Percentiles rank a stretch among this genome's conserved stretches.
phyloP scores from a whole-genome alignment of 768 basidiomycete genomes.

The Guyanaporus albipodus region DNA sequence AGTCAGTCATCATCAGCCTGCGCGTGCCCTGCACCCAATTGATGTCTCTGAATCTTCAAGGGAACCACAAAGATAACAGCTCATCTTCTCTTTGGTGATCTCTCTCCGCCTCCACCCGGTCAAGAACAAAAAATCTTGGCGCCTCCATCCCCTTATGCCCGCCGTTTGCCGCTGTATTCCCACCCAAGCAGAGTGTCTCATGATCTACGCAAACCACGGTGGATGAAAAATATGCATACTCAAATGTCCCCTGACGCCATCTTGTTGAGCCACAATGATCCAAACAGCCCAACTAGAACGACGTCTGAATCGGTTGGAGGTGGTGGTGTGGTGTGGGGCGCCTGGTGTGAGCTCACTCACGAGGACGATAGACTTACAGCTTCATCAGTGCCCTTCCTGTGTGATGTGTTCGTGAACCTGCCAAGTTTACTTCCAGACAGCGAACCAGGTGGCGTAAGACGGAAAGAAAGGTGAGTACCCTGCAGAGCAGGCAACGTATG shows the following conservation, averaged over 20 bases:
- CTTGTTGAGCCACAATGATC: constrained; percentile 38
- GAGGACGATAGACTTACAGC: constrained; percentile 44
- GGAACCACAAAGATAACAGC: constrained; percentile 43
- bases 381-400: constrained; percentile 52
- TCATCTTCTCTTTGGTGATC: constrained; percentile 55
- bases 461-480: constrained; percentile 12
- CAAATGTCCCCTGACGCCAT: constrained; percentile 39
- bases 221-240: constrained; percentile 36
- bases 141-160: constrained; percentile 55
- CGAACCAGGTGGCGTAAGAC: constrained; percentile 33
- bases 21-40: background rate
- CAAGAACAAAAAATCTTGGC: constrained; percentile 27
- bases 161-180: constrained; percentile 51
- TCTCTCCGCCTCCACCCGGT: constrained; percentile 31
- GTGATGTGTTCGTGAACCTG: constrained; percentile 48
- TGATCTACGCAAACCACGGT: constrained; percentile 24
- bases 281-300: constrained; percentile 37
- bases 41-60: constrained; percentile 28
- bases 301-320: constrained; percentile 43
- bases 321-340: constrained; percentile 54
- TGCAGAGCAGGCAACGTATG: background rate
- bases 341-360: constrained; percentile 47
- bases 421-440: constrained; percentile 45
- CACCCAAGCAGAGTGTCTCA: constrained; percentile 45
- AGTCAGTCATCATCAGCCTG: constrained; percentile 3